Base-by-base conservation (phyloP, 2,329 filamentous ascomycete genomes). In the Ophiocordyceps polyrhachis-furcata region DNA sequence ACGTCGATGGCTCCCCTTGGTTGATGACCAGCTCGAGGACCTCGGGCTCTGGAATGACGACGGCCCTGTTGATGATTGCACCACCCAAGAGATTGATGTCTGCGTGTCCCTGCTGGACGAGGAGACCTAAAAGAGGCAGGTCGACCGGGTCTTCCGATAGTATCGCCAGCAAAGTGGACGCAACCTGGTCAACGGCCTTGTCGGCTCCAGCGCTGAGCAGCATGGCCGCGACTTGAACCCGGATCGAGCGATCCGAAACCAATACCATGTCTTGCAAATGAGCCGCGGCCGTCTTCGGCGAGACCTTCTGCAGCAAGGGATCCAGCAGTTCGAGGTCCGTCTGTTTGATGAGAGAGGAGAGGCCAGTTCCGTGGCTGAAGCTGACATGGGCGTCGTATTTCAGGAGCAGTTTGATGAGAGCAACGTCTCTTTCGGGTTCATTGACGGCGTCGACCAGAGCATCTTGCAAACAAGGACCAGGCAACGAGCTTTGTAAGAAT, bases 361-460 rank as follows among this genome's bases (percentile, higher is more conserved):
- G 59, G 2, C 64, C 66, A n/a, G 65, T 59, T 0, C 71, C 70
- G 23, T 69, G 65, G 40, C 70, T 68, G 45, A 69, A 71, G 49
- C 74, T 74, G 35, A 73, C 63, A 42, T 76, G 71, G 4, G 69
- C 69, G 14, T 69, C 66, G 47, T 73, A 61, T 2, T 64, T 61
- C 5, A 78, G 58, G 4, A 77, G 57, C 5, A 77, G 60, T 7
- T 64, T 62, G 45, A 78, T 70, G 12, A 78, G 56, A 2, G 63
- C 61, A 40, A 69, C 64, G 37, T 77, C 73, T 35, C 70, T 61
- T 38, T 62, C 59, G 0, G 65, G 62, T 40, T 73, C 67, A 14
- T 65, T 62, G 40, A 76, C 67, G n/a, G 69, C 68, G 21, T 68
- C 64, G 47, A 74, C 68, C 2, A 77, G 53, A 2, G 70, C 70